Percentiles rank a stretch among this genome's conserved stretches.
These are phyloP conservation scores for Penicillium sp. DNA, from an alignment of 2,329 filamentous ascomycete genomes.

Conservation along the genomic window DNA sequence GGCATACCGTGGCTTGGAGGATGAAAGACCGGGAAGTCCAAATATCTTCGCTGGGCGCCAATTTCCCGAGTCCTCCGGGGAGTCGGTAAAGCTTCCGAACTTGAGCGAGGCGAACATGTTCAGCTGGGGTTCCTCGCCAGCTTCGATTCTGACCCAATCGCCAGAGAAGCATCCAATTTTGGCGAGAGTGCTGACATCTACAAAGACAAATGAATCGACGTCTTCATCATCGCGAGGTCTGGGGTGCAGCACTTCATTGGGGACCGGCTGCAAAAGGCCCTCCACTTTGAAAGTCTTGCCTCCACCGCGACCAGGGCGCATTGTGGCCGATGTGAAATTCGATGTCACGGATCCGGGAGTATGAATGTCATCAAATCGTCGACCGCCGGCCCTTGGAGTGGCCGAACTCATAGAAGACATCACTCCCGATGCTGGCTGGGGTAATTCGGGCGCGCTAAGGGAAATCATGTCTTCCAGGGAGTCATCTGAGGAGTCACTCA, in stretches of 20 bases:
- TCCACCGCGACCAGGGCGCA: conserved; percentile 65
- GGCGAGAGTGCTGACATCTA: conserved; percentile 78
- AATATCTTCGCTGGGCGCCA: conserved; percentile 89
- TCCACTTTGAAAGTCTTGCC: conserved; percentile 83
- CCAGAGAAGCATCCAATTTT: conserved; percentile 96
- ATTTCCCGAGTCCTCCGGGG: conserved; percentile 58
- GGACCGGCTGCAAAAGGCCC: conserved; percentile 67
- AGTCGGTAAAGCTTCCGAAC: conserved; percentile 49
- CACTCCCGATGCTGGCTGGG: conserved; percentile 72
- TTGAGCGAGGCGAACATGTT: conserved; percentile 60
- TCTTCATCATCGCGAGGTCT: conserved; percentile 82
- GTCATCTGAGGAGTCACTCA: conserved; percentile 83
- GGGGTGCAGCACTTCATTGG: conserved; percentile 77
- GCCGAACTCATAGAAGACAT: conserved; percentile 75
- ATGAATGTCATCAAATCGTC: conserved; percentile 67
- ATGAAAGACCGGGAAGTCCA: conserved; percentile 67
- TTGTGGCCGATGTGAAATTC: conserved; percentile 78
- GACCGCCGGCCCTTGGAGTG: conserved; percentile 71
- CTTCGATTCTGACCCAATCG: conserved; percentile 88
- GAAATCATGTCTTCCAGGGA: conserved; percentile 93
- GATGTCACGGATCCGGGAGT: conserved; percentile 89
- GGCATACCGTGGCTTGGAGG: conserved; percentile 54
- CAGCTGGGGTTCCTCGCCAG: conserved; percentile 63
- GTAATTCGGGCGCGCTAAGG: conserved; percentile 71
- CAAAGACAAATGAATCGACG: conserved; percentile 79